Evolutionary conservation across 306 rosid genomes (phyloP).

Genomic region (Oxytropis ochrocephala): DNA sequence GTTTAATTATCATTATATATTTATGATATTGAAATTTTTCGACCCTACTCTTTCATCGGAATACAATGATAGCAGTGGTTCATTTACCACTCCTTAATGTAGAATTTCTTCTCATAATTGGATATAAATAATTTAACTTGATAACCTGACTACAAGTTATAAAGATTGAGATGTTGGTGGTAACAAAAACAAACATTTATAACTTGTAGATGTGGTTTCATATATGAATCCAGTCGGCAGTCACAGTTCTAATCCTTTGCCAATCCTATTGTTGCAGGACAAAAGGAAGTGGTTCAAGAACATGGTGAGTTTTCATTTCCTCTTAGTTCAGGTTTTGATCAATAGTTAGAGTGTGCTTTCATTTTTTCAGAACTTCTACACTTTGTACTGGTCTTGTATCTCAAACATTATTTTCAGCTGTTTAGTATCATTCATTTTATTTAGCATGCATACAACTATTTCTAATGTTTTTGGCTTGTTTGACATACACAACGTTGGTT

Average conservation of each 20-base stretch:
- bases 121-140: conserved; percentile 1
- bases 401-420: neutral
- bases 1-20: neutral
- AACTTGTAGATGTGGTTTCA: neutral
- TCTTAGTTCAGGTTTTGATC: neutral
- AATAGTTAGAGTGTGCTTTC: neutral
- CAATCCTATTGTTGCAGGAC: conserved; percentile 38
- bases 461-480: neutral
- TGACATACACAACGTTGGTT: neutral
- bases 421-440: neutral
- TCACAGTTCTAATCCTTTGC: conserved; percentile 2
- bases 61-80: neutral
- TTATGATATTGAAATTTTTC: neutral
- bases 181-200: neutral
- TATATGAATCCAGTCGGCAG: neutral
- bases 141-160: neutral
- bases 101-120: neutral
- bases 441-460: neutral
- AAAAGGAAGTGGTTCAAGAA: conserved; percentile 55
- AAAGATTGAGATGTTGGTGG: neutral
- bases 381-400: neutral
- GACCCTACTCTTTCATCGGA: neutral
- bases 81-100: neutral
- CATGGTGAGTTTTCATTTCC: conserved; percentile 38
- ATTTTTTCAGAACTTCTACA: no score